Evolutionary conservation across 2,329 filamentous ascomycete species (phyloP).

Genomic region (Aaosphaeria arxii): DNA sequence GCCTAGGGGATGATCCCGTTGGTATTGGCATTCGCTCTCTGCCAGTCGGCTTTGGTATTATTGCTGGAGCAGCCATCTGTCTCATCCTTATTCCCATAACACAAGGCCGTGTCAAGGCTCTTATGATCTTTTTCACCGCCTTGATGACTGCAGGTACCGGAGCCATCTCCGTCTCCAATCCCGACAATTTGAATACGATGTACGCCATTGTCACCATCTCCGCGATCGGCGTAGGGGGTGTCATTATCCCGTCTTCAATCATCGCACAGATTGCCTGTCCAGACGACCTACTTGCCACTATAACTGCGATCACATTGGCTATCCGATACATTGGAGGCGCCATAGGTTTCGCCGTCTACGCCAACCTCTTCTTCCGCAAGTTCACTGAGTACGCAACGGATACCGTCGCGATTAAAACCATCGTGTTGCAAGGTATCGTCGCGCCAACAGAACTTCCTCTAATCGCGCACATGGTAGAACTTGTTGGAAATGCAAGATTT

Average conservation of each 20-base stretch:
- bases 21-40: conserved; percentile 63
- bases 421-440: conserved; percentile 50
- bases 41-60: conserved; percentile 63
- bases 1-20: conserved; percentile 55
- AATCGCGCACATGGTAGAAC: conserved; percentile 41
- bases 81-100: conserved; percentile 57
- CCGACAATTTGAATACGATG: conserved; percentile 53
- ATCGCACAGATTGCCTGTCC: conserved; percentile 69
- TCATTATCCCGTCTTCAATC: conserved; percentile 65
- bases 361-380: conserved; percentile 31
- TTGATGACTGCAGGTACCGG: conserved; percentile 66
- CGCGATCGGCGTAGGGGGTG: conserved; percentile 64
- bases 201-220: conserved; percentile 61
- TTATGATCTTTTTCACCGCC: conserved; percentile 58
- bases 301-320: conserved; percentile 66
- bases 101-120: conserved; percentile 56
- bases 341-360: conserved; percentile 58
- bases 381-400: conserved; percentile 17
- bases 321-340: conserved; percentile 67
- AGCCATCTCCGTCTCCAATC: conserved; percentile 48
- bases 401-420: conserved; percentile 34
- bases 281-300: conserved; percentile 67
- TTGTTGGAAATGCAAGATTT: conserved; percentile 39
- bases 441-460: conserved; percentile 48
- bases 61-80: conserved; percentile 59